phyloP scores from a whole-genome alignment of 345 rosid genomes.

The Moricandia arvensis region DNA sequence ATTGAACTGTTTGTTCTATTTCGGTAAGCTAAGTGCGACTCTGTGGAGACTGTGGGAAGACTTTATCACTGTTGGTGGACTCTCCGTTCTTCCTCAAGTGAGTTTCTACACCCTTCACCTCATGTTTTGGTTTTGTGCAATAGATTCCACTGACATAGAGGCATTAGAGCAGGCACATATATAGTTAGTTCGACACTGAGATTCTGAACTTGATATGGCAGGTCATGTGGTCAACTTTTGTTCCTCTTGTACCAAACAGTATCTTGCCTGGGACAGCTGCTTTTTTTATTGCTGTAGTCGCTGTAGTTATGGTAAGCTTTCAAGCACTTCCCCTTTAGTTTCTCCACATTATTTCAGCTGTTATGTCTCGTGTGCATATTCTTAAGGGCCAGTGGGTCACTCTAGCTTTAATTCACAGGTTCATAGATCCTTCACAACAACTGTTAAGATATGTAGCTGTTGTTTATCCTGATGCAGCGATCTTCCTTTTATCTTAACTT shows the following conservation, averaged over 20 bases:
- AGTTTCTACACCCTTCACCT: conserved; percentile 5
- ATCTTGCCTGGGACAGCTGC: conserved; percentile 66
- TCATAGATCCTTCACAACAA: background rate
- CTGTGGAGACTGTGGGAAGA: conserved; percentile 88
- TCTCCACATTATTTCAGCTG: too few species aligned
- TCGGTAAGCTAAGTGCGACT: conserved; percentile 45
- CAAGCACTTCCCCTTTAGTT: background rate
- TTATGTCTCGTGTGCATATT: too few species aligned
- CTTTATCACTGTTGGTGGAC: conserved; percentile 71
- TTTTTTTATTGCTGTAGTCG: conserved; percentile 56
- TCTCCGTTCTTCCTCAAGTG: conserved; percentile 82
- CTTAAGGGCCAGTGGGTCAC: too few species aligned
- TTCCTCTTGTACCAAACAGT: conserved; percentile 66
- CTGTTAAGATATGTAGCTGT: background rate
- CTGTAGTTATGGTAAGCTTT: conserved; percentile 71
- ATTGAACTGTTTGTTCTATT: conserved; percentile 57
- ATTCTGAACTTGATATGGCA: conserved; percentile 33
- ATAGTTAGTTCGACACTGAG: background rate
- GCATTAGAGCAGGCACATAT: background rate
- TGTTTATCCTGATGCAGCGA: background rate
- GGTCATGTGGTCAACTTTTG: conserved; percentile 96
- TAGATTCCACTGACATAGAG: background rate
- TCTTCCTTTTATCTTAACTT: conserved; percentile 22
- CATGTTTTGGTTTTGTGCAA: background rate
- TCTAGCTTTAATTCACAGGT: background rate